A percentile compares a stretch with the other conserved stretches of the same genome.
Conservation (phyloP, 768 basidiomycete genomes). For the Filobasidium floriforme region DNA sequence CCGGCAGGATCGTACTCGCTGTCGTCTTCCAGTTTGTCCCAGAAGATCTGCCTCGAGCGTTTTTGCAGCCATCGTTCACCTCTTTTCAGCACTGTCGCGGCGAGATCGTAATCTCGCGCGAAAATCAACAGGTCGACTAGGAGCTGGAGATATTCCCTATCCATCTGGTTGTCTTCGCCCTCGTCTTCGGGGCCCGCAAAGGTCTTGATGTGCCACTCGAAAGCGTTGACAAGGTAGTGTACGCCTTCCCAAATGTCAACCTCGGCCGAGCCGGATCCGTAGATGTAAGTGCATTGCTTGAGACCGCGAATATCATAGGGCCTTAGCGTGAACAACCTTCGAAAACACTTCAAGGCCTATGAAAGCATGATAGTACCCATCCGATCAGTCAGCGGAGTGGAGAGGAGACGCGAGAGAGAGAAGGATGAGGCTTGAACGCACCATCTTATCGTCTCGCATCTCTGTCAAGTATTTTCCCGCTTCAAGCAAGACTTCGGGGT, state of each 20-base stretch:
- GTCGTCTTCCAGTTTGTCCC: conserved; percentile 78
- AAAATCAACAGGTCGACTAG: conserved; percentile 77
- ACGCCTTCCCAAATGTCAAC: conserved; percentile 61
- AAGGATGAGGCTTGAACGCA: conserved; percentile 39
- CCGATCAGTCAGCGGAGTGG: no score
- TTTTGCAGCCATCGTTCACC: conserved; percentile 92
- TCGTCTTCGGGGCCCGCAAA: conserved; percentile 47
- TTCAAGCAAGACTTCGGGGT: conserved; percentile 83
- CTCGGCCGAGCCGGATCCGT: not conserved
- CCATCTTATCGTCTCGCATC: conserved; percentile 62
- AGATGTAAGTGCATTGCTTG: not conserved
- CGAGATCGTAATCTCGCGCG: conserved; percentile 60
- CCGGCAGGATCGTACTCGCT: conserved; percentile 66
- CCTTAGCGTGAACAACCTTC: conserved; percentile 56
- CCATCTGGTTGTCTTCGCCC: conserved; percentile 26
- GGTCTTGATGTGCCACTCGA: conserved; percentile 57
- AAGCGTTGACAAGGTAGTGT: conserved; percentile 62
- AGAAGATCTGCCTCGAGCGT: conserved; percentile 60
- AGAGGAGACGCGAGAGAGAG: no score
- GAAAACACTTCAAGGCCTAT: conserved; percentile 59
- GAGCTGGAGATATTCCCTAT: conserved; percentile 53
- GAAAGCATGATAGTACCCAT: not conserved
- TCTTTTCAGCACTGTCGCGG: conserved; percentile 60
- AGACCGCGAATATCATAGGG: conserved; percentile 54
- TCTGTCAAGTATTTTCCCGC: conserved; percentile 72